Conservation (phyloP, 2,329 filamentous ascomycete species). For the Chrysoporthe austroafricana region DNA sequence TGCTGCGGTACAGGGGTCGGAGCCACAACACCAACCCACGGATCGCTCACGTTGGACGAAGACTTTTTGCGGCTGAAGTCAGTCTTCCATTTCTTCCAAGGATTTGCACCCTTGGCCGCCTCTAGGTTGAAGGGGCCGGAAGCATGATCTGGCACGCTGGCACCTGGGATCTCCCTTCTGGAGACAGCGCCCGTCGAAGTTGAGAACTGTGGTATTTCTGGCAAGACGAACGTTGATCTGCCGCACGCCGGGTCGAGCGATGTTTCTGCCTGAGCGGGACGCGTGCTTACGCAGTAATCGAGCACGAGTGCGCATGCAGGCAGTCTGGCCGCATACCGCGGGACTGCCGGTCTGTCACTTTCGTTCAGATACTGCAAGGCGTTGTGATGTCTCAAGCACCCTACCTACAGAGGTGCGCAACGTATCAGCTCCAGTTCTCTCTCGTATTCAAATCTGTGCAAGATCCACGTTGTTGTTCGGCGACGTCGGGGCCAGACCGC, state of each 20-base stretch:
- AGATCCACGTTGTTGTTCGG: neutral
- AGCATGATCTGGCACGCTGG: neutral
- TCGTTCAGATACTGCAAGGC: too few species aligned
- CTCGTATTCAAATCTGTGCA: neutral
- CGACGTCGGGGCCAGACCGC: neutral
- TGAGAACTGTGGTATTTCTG: neutral
- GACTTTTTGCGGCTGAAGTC: conserved; percentile 15
- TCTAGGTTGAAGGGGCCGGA: neutral
- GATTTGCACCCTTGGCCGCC: neutral
- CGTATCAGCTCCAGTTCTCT: neutral
- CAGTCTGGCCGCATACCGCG: conserved; percentile 1
- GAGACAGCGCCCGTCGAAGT: neutral
- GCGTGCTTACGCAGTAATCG: neutral
- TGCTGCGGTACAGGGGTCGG: conserved; percentile 8
- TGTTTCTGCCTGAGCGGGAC: neutral
- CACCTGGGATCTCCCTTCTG: neutral
- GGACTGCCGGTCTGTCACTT: neutral
- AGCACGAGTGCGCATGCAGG: neutral
- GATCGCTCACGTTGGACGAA: conserved; percentile 6
- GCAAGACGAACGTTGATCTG: neutral
- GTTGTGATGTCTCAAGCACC: neutral
- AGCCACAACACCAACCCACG: conserved; percentile 12
- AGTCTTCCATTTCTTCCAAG: conserved; percentile 4
- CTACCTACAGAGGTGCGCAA: neutral
- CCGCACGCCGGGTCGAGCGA: neutral